Conservation (phyloP, 306 rosid species). For the Malus sieversii region DNA sequence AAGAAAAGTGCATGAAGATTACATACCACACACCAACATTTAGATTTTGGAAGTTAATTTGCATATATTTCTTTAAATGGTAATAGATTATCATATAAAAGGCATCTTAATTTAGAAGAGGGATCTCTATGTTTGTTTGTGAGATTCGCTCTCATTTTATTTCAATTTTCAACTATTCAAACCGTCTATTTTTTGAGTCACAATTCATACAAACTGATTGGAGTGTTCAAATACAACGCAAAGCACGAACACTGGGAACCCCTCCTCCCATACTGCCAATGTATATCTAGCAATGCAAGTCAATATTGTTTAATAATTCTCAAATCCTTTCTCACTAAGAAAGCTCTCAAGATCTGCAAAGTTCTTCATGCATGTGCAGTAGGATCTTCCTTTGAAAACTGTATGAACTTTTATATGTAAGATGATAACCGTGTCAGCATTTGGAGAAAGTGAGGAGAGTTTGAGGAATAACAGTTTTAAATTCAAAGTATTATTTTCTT, state of each 20-base stretch:
- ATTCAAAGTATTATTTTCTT: neutral
- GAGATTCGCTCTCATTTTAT: neutral
- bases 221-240: neutral
- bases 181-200: neutral
- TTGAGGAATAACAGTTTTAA: neutral
- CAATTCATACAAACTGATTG: neutral
- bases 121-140: neutral
- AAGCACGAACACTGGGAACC: neutral
- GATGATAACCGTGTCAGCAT: neutral
- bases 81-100: neutral
- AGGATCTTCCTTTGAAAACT: neutral
- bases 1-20: neutral
- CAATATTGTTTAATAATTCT: neutral
- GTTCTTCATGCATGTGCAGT: neutral
- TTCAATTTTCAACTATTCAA: too few relatives aligned
- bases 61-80: neutral
- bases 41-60: neutral
- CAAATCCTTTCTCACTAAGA: neutral
- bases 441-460: neutral
- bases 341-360: neutral
- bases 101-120: neutral
- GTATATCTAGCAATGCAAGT: neutral
- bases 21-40: neutral
- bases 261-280: neutral
- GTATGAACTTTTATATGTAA: neutral